Percentiles rank a stretch among this genome's conserved stretches.
phyloP scores from a whole-genome alignment of 2,329 filamentous ascomycete genomes.

The Verticillium klebahnii region DNA sequence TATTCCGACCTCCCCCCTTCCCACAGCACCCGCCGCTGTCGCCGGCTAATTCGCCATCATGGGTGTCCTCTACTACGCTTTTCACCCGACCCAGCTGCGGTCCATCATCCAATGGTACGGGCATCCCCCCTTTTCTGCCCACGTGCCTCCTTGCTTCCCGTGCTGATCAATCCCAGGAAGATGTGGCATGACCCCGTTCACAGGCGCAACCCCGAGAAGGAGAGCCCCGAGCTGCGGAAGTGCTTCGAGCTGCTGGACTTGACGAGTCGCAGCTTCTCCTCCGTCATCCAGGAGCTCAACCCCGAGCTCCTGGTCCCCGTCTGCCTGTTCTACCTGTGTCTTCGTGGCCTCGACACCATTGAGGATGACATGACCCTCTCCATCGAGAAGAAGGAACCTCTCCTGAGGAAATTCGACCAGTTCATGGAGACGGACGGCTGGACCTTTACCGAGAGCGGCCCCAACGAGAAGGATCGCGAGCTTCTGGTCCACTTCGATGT shows the following conservation, averaged over 20 bases:
- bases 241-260: constrained; percentile 83
- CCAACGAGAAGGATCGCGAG: constrained; percentile 90
- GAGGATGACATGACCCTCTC: constrained; percentile 97
- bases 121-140: neutral
- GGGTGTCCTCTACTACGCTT: constrained; percentile 64
- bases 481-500: constrained; percentile 89
- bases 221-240: constrained; percentile 66
- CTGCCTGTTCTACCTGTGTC: constrained; percentile 84
- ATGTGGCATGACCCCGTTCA: constrained; percentile 95
- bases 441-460: constrained; percentile 82
- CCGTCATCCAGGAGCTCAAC: constrained; percentile 94
- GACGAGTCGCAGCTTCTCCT: constrained; percentile 89
- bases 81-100: constrained; percentile 74
- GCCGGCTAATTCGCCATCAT: constrained; percentile 35
- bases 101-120: constrained; percentile 83
- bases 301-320: constrained; percentile 89
- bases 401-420: constrained; percentile 77
- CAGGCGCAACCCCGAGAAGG: constrained; percentile 70
- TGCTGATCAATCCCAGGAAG: constrained; percentile 59
- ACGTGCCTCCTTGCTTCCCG: neutral
- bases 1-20: no score
- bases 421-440: constrained; percentile 80
- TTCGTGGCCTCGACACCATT: constrained; percentile 94
- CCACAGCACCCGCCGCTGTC: neutral
- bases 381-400: constrained; percentile 74